phyloP scores from a whole-genome alignment of 2,329 filamentous ascomycete genomes.

The Ceratocystis cacaofunesta region DNA sequence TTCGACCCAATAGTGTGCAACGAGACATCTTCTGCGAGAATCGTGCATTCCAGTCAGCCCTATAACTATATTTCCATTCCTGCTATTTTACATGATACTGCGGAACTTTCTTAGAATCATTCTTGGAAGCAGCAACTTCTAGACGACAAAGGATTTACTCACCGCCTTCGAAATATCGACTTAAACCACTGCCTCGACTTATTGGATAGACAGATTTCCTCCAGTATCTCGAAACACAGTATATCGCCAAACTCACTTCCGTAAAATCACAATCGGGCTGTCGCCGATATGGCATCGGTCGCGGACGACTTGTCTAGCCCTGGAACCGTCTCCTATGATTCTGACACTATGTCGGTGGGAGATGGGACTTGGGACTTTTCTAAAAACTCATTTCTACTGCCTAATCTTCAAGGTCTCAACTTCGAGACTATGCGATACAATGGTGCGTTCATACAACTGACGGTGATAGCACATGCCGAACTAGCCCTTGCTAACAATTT shows the following conservation, averaged over 20 bases:
- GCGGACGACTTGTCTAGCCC: slow-evolving; percentile 48
- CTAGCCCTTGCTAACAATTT: background rate
- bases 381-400: slow-evolving; percentile 63
- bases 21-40: background rate
- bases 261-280: slow-evolving; percentile 20
- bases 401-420: slow-evolving; percentile 61
- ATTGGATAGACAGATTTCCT: background rate
- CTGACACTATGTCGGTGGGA: slow-evolving; percentile 59
- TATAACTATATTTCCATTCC: background rate
- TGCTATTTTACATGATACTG: too few relatives aligned
- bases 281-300: slow-evolving; percentile 45
- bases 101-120: background rate
- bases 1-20: background rate
- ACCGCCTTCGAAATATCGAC: background rate
- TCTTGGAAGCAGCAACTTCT: background rate
- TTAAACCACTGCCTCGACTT: background rate
- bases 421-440: slow-evolving; percentile 76
- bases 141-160: background rate
- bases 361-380: slow-evolving; percentile 73
- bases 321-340: slow-evolving; percentile 58
- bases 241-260: background rate
- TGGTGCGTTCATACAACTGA: slow-evolving; percentile 35
- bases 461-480: background rate
- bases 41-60: background rate
- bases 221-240: background rate